These are phyloP conservation scores for Senecio squalidus DNA, from an alignment of 140 eudicot genomes.

Conservation along the genomic window DNA sequence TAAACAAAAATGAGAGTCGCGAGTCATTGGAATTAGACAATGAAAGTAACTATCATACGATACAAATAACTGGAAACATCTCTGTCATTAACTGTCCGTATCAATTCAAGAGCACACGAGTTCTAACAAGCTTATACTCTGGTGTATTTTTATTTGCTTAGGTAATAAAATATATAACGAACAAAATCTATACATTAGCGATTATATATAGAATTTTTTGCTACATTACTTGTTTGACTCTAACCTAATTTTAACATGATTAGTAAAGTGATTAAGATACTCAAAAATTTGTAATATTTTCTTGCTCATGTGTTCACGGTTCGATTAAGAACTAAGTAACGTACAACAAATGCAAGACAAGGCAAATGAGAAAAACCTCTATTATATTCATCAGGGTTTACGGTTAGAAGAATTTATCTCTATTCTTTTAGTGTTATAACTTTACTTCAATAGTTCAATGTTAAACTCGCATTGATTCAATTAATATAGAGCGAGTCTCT, in stretches of 20 bases:
- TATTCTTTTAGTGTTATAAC: no score
- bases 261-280: no score
- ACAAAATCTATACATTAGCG: background rate
- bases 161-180: background rate
- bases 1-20: background rate
- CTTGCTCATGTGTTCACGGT: background rate
- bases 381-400: no score
- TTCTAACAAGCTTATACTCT: background rate
- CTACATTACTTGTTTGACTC: background rate
- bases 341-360: background rate
- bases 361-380: no score
- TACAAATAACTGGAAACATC: no score
- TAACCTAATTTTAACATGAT: background rate
- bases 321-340: background rate
- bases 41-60: background rate
- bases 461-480: no score
- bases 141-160: background rate
- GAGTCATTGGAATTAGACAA: background rate
- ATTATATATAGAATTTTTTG: background rate
- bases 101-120: background rate
- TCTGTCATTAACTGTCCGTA: background rate
- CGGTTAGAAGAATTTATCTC: no score
- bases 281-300: background rate
- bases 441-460: no score
- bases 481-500: no score